Evolutionary conservation across 495 filamentous ascomycete genomes (phyloP).

Genomic region (Tetracladium setigerum): DNA sequence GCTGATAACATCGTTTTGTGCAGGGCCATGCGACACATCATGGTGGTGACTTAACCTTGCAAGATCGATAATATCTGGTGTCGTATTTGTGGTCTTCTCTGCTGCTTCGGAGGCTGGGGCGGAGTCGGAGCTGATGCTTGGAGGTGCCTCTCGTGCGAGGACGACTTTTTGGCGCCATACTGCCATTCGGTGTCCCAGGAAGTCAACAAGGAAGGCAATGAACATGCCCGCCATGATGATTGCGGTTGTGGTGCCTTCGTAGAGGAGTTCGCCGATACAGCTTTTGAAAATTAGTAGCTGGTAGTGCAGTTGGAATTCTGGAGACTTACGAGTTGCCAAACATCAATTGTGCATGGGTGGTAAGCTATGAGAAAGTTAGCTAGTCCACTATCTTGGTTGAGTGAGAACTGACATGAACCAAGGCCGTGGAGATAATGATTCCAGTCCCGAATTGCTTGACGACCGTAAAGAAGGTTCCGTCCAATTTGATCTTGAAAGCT

Average conservation of each 20-base stretch:
- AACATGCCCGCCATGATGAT: constrained; percentile 61
- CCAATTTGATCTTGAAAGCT: background rate
- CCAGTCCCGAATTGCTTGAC: constrained; percentile 71
- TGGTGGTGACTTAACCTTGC: background rate
- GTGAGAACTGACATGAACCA: constrained; percentile 48
- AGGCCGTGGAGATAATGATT: constrained; percentile 63
- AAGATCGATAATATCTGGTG: background rate
- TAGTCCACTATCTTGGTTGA: background rate
- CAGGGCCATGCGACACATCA: background rate
- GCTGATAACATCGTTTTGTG: constrained; percentile 41
- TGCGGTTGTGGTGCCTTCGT: constrained; percentile 53
- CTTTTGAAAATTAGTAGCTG: constrained; percentile 47
- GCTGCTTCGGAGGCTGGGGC: background rate
- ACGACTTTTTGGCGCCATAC: constrained; percentile 12
- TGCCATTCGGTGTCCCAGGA: constrained; percentile 43
- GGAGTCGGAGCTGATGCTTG: background rate
- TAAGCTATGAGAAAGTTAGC: constrained; percentile 35
- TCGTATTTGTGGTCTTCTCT: background rate
- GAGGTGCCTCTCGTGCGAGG: background rate
- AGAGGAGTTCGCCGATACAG: constrained; percentile 51
- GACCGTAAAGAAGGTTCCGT: constrained; percentile 30
- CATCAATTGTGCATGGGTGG: constrained; percentile 56
- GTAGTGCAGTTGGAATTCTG: constrained; percentile 51
- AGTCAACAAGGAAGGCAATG: constrained; percentile 55
- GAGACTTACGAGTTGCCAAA: constrained; percentile 29